Evolutionary conservation across 2,329 filamentous ascomycete genomes (phyloP), one percentile per base, ranked within the genome.

Genomic region (Talaromyces sp.): DNA sequence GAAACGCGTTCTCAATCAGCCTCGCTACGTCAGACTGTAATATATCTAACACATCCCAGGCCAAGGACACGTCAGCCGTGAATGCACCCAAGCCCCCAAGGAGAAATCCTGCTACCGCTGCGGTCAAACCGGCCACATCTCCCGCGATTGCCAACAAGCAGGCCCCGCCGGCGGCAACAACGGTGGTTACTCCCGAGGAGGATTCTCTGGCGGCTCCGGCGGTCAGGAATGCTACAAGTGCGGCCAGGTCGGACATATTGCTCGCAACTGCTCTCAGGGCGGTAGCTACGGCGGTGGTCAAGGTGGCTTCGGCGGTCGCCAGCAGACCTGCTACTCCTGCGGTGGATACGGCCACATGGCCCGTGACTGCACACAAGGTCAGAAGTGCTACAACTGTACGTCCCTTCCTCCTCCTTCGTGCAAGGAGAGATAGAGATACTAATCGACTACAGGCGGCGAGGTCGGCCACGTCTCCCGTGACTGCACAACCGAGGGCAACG

Each of bases 321-420:
- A 86, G 73, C 92, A 93, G 84, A 97, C 92, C 71, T 98, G 95
- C 88, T 99, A 97, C 85, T 96, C 92, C 50, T 98, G 95, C 82
- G 95, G 95, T 71, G 95, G 95, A 69, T 93, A 92, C 76, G 93
- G 93, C 74, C 95, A 99, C 84, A 93, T 96, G 90, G 93, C 91
- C 76, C 90, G 93, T 84, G 95, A 98, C 81, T 99, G 95, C 82
- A 96, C 93, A 72, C 96, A 98, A 79, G 95, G 95, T 73, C 93
- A 96, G 84, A 98, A 98, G 85, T 99, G 95, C 89, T 99, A 98
- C 88, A 97, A 97, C 87, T 98, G 95, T 87, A 75, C 75, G 84
- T 40, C 42, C 42, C 50, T 37, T 23, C 8, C 39, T 23, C 46
- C 31, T 57, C 21, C 18, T 12, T 25, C 28, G 5, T 14, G 23